A percentile compares a stretch with the other conserved stretches of the same genome.
Conservation (phyloP, 2,329 filamentous ascomycete species). For the Aspergillus terreus region DNA sequence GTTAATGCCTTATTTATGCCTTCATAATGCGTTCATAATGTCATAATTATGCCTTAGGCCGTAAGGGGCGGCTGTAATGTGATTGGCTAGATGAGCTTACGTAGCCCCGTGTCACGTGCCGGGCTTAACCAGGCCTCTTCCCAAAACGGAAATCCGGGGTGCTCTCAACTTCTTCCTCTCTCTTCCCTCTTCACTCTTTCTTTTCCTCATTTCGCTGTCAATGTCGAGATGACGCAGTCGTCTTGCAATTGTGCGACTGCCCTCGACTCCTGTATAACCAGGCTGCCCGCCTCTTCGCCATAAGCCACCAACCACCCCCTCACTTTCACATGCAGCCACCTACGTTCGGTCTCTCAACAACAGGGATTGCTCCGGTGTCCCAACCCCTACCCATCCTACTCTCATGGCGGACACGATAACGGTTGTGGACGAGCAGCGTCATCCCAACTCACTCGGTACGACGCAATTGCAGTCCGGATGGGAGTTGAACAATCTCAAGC, state of each 20-base stretch:
- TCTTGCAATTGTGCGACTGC: background rate
- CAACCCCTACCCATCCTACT: background rate
- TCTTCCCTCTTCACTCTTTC: background rate
- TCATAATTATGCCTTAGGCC: too few species aligned
- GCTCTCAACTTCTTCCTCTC: background rate
- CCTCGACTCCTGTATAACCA: background rate
- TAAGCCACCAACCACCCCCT: background rate
- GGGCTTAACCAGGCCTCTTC: background rate
- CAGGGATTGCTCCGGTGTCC: too few species aligned
- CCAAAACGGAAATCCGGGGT: conserved; percentile 5
- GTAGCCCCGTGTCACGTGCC: conserved; percentile 6
- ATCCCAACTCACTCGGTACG: background rate
- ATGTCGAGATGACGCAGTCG: background rate
- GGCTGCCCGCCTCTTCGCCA: background rate
- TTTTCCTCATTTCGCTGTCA: background rate
- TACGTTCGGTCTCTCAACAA: background rate
- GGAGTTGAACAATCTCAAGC: conserved; percentile 3
- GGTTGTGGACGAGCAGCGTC: background rate
- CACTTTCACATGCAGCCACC: background rate
- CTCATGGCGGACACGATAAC: background rate
- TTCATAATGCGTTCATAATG: too few species aligned
- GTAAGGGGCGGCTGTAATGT: background rate
- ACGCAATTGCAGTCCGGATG: background rate
- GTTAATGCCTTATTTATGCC: too few species aligned
- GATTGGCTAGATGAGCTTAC: background rate